A percentile compares a stretch with the other conserved stretches of the same genome.
Conservation (phyloP, 768 basidiomycete genomes). For the Xanthoconium purpureum region DNA sequence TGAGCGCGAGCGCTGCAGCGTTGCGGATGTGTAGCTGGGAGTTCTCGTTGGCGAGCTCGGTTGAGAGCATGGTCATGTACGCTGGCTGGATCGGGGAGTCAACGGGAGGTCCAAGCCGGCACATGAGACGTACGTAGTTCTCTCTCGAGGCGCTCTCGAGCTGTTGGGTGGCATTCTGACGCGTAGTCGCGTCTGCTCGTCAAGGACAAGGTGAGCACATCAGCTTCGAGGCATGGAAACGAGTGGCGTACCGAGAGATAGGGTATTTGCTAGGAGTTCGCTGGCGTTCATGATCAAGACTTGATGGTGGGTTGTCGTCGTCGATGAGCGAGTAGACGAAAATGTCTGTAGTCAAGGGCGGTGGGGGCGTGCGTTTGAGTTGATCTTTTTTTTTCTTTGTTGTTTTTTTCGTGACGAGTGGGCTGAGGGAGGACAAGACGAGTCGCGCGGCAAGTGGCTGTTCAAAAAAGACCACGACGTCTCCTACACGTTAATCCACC, state of each 20-base stretch:
- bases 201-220: conserved; percentile 19
- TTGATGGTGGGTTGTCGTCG: conserved; percentile 25
- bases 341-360: conserved; percentile 11
- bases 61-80: conserved; percentile 89
- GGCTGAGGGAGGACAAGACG: conserved; percentile 26
- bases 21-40: conserved; percentile 75
- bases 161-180: conserved; percentile 88
- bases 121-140: conserved; percentile 77
- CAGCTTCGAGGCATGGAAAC: conserved; percentile 27
- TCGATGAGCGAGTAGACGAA: conserved; percentile 17
- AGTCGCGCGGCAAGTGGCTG: conserved; percentile 35
- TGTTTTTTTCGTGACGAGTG: conserved; percentile 1
- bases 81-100: conserved; percentile 57
- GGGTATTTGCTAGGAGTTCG: conserved; percentile 87
- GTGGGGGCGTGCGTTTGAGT: conserved; percentile 10
- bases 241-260: conserved; percentile 73
- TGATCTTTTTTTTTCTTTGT: conserved; percentile 12
- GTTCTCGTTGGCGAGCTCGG: conserved; percentile 76
- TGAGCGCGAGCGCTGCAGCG: conserved; percentile 95
- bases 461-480: conserved; percentile 29
- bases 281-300: conserved; percentile 78
- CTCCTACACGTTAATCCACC: conserved; percentile 19
- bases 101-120: conserved; percentile 8
- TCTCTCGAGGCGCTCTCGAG: conserved; percentile 83
- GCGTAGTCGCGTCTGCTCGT: conserved; percentile 74